Evolutionary conservation across 2,329 filamentous ascomycete species (phyloP).

Genomic region (Microcyclosporella mali): DNA sequence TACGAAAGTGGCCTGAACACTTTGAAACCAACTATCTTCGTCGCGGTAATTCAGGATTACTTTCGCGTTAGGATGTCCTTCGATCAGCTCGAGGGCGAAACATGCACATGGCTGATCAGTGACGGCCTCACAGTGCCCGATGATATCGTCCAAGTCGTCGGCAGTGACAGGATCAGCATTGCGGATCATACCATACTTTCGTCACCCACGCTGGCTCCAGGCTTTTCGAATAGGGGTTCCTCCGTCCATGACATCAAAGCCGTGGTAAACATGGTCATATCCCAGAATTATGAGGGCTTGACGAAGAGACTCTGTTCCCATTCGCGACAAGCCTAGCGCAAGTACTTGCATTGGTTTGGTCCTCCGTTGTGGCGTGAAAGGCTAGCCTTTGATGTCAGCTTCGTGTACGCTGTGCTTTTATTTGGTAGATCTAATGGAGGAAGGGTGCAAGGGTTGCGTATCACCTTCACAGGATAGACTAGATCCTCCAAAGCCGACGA

Average conservation of each 20-base stretch:
- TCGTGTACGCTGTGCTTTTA: too few relatives aligned
- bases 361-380: too few relatives aligned
- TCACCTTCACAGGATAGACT: too few relatives aligned
- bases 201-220: constrained; percentile 2
- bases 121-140: constrained; percentile 5
- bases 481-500: too few relatives aligned
- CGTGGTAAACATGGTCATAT: constrained; percentile 20
- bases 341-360: too few relatives aligned
- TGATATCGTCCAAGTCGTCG: constrained; percentile 3
- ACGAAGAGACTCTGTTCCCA: constrained; percentile 22
- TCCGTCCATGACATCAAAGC: neutral
- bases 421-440: too few relatives aligned
- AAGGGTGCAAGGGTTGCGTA: too few relatives aligned
- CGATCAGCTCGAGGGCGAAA: constrained; percentile 20
- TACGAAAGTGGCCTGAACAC: neutral
- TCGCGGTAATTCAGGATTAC: constrained; percentile 20
- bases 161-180: constrained; percentile 4
- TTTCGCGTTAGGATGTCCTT: constrained; percentile 24
- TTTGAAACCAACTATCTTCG: constrained; percentile 22
- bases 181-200: neutral
- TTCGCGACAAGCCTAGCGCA: constrained; percentile 17
- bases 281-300: constrained; percentile 16
- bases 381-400: too few relatives aligned
- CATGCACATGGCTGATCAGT: constrained; percentile 18
- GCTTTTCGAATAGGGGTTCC: neutral